phyloP scores from a whole-genome alignment of 805 yeast species.

The Suhomyces kilbournensis region DNA sequence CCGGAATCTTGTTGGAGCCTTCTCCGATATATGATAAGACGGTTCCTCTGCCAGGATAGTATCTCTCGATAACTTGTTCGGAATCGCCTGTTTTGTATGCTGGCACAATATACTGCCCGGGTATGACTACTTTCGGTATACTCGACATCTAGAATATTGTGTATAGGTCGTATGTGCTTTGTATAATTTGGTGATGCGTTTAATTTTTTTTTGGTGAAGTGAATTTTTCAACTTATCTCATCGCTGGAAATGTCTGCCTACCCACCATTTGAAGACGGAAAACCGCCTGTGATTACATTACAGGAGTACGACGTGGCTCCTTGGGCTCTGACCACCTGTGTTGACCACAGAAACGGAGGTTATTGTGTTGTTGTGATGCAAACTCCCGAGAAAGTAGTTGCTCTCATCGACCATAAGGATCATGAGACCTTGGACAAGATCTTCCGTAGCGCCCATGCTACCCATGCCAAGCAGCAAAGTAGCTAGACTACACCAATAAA shows the following conservation, averaged over 20 bases:
- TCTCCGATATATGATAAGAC: constrained; percentile 46
- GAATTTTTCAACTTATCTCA: constrained; percentile 2
- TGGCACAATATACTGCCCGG: constrained; percentile 79
- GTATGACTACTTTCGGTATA: constrained; percentile 29
- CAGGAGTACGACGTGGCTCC: constrained; percentile 48
- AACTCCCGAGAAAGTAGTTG: constrained; percentile 43
- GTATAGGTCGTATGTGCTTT: background rate
- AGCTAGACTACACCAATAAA: background rate
- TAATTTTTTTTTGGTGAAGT: background rate
- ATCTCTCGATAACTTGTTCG: constrained; percentile 40
- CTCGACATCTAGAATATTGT: background rate
- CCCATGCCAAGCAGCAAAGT: constrained; percentile 15
- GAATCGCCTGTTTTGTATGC: constrained; percentile 33
- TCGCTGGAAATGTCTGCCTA: constrained; percentile 17
- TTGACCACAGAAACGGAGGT: constrained; percentile 34
- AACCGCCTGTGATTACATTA: constrained; percentile 47
- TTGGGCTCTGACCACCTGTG: constrained; percentile 52
- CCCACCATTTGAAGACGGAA: constrained; percentile 43
- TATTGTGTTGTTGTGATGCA: constrained; percentile 48
- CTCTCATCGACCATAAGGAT: constrained; percentile 37
- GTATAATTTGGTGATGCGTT: background rate
- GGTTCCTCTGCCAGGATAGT: constrained; percentile 65
- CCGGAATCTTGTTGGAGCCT: constrained; percentile 33
- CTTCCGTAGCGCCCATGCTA: constrained; percentile 44
- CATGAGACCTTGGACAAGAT: constrained; percentile 39